Conservation (phyloP, 139 green algal species). For the Chlamydomonas sp. region DNA sequence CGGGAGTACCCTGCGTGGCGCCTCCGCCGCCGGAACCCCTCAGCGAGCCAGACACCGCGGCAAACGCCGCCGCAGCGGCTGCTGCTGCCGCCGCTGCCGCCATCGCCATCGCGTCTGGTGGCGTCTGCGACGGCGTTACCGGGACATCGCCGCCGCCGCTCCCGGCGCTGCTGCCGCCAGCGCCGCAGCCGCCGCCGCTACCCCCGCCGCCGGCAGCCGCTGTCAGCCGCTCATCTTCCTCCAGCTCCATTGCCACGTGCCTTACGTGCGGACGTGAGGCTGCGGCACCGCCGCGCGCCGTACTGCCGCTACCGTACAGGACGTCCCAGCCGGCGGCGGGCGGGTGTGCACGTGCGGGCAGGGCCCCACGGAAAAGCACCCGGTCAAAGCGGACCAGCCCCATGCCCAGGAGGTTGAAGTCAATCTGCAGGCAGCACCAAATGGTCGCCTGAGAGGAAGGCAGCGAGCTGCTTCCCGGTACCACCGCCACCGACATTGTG, state of each 20-base stretch:
- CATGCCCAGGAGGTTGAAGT: slow-evolving; percentile 96
- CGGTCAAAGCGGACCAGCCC: slow-evolving; percentile 67
- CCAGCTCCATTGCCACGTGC: background rate
- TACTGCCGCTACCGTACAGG: background rate
- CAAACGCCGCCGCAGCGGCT: background rate
- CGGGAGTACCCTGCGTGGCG: background rate
- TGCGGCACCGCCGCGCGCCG: background rate
- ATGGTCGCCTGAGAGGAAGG: no score
- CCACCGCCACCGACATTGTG: no score
- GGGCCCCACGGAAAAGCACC: slow-evolving; percentile 67
- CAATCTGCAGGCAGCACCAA: slow-evolving; percentile 64
- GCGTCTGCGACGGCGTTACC: background rate
- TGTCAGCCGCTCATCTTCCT: background rate
- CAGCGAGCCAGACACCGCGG: background rate
- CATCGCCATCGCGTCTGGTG: background rate
- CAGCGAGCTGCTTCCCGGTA: no score
- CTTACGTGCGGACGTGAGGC: no score
- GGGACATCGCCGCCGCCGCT: background rate
- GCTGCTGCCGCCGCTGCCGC: slow-evolving; percentile 11
- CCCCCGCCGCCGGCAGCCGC: background rate
- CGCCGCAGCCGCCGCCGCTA: background rate
- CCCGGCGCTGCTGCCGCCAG: background rate
- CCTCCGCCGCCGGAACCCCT: background rate
- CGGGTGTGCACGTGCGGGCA: background rate
- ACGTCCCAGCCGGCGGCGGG: slow-evolving; percentile 17